Evolutionary conservation across 805 yeast species (phyloP).

Genomic region (Starmerella geochares): DNA sequence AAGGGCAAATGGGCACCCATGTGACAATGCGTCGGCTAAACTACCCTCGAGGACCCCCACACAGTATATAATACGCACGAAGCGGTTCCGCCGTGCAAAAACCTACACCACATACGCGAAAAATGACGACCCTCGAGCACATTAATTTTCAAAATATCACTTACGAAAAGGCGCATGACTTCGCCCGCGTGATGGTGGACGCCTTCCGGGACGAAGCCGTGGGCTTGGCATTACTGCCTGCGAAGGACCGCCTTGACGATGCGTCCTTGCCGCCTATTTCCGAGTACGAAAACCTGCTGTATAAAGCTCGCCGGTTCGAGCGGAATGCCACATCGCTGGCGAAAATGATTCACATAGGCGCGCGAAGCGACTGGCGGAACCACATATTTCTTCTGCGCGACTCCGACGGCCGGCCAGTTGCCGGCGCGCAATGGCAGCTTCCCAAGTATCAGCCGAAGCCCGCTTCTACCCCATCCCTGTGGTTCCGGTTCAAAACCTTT

Average conservation of each 20-base stretch:
- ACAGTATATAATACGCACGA: neutral
- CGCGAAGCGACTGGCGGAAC: neutral
- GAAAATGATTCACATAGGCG: neutral
- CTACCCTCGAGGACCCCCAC: neutral
- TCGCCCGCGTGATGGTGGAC: conserved; percentile 7
- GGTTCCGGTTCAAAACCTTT: neutral
- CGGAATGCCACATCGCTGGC: neutral
- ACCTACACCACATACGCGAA: no score
- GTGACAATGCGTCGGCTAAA: neutral
- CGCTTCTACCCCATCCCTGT: neutral
- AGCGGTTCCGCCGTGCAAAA: no score
- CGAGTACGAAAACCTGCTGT: conserved; percentile 9
- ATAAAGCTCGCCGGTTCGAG: conserved; percentile 3
- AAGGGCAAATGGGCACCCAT: neutral
- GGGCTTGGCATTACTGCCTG: neutral
- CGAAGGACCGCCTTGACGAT: conserved; percentile 2
- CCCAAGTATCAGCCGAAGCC: conserved; percentile 7
- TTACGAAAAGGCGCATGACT: conserved; percentile 5
- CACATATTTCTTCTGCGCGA: conserved; percentile 9
- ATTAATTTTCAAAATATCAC: neutral
- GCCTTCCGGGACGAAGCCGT: conserved; percentile 11
- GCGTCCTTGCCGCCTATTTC: conserved; percentile 7
- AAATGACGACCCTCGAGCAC: conserved; percentile 3
- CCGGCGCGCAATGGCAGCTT: conserved; percentile 4
- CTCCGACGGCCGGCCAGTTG: conserved; percentile 1